Evolutionary conservation across 495 filamentous ascomycete species (phyloP), one percentile per base, ranked within the genome.

Genomic region (Penicillium fimorum): DNA sequence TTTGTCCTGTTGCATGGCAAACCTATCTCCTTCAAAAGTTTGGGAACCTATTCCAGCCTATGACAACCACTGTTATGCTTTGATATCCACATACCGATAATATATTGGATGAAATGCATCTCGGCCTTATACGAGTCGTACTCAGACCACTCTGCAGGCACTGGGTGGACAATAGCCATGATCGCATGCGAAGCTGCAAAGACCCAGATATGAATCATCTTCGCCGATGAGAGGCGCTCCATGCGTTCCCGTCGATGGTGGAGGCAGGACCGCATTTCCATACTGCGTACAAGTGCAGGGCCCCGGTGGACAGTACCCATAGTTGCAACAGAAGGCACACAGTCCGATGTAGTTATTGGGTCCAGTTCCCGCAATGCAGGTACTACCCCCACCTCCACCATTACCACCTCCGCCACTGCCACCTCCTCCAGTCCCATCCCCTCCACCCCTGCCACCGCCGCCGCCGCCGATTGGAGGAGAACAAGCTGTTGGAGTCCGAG

Each of bases 121-220:
- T 17, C 35, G 8, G n/a, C 24, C 44, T 17, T 5, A 4, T n/a
- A n/a, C 5, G 4, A 27, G 4, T 15, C 17, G 9, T 25, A 15
- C n/a, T 42, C 43, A 59, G 2, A 18, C 17, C 1, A 17, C 33
- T n/a, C 42, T 65, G 57, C 76, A 79, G 0, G 75, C 74, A 10
- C 64, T 70, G 0, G 63, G 47, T 2, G 76, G 76, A 53, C 75
- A 77, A 48, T 76, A 79, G 2, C 72, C 75, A 56, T 72, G 66
- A 42, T 64, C 58, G 24, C 76, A 79, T 12, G 68, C 61, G 33
- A 74, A 79, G 27, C 67, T 68, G 58, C 76, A 79, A 7, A 79
- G 64, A 1, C 72, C 76, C 5, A 64, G 38, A 49, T 78, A 78
- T 0, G 67, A 67, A 22, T 67, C 59, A 55, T 72, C 70, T 20